Evolutionary conservation across 371 early-diverging fungal species (phyloP).

Genomic region (Apophysomyces sp.): DNA sequence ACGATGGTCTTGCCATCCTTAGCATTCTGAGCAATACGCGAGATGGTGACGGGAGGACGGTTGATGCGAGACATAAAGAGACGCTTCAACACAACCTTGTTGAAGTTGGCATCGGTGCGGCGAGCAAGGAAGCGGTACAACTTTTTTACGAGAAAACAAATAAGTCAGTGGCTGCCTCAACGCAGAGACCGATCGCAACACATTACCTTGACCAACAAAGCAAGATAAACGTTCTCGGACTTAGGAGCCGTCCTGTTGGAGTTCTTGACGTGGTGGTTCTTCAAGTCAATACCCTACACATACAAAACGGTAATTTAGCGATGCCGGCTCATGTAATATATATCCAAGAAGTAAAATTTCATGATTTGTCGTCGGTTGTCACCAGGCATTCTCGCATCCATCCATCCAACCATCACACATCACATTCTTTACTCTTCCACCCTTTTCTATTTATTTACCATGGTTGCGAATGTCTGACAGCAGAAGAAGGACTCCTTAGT

Average conservation of each 20-base stretch:
- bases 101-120: conserved; percentile 97
- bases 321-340: neutral
- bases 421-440: neutral
- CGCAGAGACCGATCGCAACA: no score
- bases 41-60: conserved; percentile 94
- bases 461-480: conserved; percentile 3
- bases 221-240: conserved; percentile 89
- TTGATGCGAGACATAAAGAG: conserved; percentile 97
- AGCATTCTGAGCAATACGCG: conserved; percentile 79
- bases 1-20: conserved; percentile 82
- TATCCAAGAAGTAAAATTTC: neutral
- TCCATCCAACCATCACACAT: conserved; percentile 28
- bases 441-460: neutral
- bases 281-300: conserved; percentile 92
- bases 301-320: neutral
- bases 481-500: neutral
- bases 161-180: no score
- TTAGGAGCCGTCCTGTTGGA: conserved; percentile 82
- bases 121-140: conserved; percentile 98
- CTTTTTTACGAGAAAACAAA: conserved; percentile 60
- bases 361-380: neutral
- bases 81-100: conserved; percentile 98
- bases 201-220: conserved; percentile 89
- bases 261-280: conserved; percentile 94
- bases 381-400: neutral